Conservation (phyloP, 768 basidiomycete genomes). For the Phaeotremella fagi region DNA sequence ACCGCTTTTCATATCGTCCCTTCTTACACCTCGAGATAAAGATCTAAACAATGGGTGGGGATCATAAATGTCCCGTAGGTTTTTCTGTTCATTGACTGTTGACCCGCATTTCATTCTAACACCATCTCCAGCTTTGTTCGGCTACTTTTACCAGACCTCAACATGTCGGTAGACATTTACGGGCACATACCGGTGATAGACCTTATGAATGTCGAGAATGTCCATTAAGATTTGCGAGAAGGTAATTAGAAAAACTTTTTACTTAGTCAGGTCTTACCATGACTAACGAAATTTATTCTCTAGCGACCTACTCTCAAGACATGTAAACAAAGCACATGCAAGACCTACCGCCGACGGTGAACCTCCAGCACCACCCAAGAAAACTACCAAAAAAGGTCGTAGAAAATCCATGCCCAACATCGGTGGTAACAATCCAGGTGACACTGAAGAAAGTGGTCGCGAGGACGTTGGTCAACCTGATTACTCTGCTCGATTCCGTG, state of each 20-base stretch:
- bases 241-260: no score
- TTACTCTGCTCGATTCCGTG: background rate
- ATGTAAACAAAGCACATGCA: conserved; percentile 47
- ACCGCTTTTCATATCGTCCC: no score
- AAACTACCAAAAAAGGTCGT: conserved; percentile 28
- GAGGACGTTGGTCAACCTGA: background rate
- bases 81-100: background rate
- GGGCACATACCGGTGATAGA: conserved; percentile 46
- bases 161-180: conserved; percentile 46
- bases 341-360: conserved; percentile 26
- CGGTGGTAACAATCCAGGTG: background rate
- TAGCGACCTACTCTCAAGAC: conserved; percentile 45
- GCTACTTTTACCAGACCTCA: conserved; percentile 47
- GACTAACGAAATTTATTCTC: no score
- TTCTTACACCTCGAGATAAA: no score
- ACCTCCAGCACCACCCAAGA: conserved; percentile 9
- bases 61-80: conserved; percentile 32
- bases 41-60: conserved; percentile 28
- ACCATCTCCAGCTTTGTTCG: conserved; percentile 29
- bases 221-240: conserved; percentile 40
- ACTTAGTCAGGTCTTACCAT: no score
- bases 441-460: background rate
- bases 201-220: conserved; percentile 46
- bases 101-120: background rate
- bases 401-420: conserved; percentile 25